A percentile compares a stretch with the other conserved stretches of the same genome.
phyloP scores from a whole-genome alignment of 2,329 filamentous ascomycete genomes.

The Pseudonectria buxi region DNA sequence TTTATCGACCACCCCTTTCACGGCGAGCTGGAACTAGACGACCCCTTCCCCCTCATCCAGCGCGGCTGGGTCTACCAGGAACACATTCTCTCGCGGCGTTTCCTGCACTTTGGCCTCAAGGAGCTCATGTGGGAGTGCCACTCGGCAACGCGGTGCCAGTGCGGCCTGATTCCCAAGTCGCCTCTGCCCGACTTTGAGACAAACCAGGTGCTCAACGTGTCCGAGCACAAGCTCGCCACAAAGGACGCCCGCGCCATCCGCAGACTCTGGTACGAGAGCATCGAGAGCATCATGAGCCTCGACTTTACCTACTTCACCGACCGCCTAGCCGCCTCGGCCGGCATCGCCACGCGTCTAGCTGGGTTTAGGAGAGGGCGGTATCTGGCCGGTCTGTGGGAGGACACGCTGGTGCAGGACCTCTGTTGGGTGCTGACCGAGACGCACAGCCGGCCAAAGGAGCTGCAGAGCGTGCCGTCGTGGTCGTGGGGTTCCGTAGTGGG shows the following conservation, averaged over 20 bases:
- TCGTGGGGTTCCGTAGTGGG: constrained; percentile 11
- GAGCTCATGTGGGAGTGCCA: constrained; percentile 14
- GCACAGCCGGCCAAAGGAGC: constrained; percentile 4
- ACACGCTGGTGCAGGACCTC: constrained; percentile 6
- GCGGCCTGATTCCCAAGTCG: constrained; percentile 3
- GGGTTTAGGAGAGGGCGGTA: constrained; percentile 3
- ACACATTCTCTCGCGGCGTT: constrained; percentile 10
- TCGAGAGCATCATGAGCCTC: constrained; percentile 10
- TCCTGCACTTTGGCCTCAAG: constrained; percentile 10
- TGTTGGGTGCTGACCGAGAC: constrained; percentile 10
- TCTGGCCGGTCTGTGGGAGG: constrained; percentile 11
- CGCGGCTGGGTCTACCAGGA: constrained; percentile 13
- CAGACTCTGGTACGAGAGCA: constrained; percentile 10
- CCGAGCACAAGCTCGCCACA: constrained; percentile 3
- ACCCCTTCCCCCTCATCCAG: constrained; percentile 7
- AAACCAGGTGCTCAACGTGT: constrained; percentile 8
- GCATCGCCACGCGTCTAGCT: constrained; percentile 5
- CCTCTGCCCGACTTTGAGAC: constrained; percentile 4
- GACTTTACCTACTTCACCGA: constrained; percentile 10
- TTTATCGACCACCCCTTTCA: constrained; percentile 9
- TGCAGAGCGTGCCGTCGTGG: constrained; percentile 9
- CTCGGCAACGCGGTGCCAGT: constrained; percentile 10
- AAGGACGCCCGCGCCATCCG: constrained; percentile 1
- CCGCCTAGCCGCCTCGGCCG: constrained; percentile 7
- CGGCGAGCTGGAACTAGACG: constrained; percentile 1